Evolutionary conservation across 768 basidiomycete genomes (phyloP).

Genomic region (Suillus bovinus): DNA sequence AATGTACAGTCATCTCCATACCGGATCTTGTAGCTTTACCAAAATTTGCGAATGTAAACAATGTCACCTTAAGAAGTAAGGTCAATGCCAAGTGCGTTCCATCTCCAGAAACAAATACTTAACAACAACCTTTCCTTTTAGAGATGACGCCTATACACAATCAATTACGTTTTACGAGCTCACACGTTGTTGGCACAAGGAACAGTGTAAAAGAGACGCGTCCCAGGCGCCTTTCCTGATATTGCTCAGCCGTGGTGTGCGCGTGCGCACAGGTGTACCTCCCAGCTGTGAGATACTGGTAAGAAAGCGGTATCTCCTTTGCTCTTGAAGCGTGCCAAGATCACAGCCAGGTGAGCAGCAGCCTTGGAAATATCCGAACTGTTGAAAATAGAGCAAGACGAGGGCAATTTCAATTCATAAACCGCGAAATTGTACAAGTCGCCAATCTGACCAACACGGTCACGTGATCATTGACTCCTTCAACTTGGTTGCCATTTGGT

Average conservation of each 20-base stretch:
- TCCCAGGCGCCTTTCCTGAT: conserved; percentile 34
- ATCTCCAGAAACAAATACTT: too few species aligned
- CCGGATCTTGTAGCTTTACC: too few species aligned
- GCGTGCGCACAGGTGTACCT: conserved; percentile 17
- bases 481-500: too few species aligned
- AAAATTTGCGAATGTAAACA: too few species aligned
- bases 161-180: too few species aligned
- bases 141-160: too few species aligned
- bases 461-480: too few species aligned
- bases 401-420: neutral
- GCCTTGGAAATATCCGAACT: conserved; percentile 46
- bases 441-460: too few species aligned
- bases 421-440: conserved; percentile 17
- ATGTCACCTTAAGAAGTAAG: too few species aligned
- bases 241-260: conserved; percentile 12
- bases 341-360: conserved; percentile 71
- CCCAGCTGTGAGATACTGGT: conserved; percentile 23
- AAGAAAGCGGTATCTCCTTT: conserved; percentile 48
- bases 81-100: too few species aligned
- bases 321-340: conserved; percentile 50
- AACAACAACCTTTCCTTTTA: too few species aligned
- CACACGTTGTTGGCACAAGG: conserved; percentile 78
- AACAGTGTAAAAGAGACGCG: conserved; percentile 59
- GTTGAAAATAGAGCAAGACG: conserved; percentile 12
- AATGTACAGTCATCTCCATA: too few species aligned